Evolutionary conservation across 306 rosid genomes (phyloP).

Genomic region (Dicorynia guianensis): DNA sequence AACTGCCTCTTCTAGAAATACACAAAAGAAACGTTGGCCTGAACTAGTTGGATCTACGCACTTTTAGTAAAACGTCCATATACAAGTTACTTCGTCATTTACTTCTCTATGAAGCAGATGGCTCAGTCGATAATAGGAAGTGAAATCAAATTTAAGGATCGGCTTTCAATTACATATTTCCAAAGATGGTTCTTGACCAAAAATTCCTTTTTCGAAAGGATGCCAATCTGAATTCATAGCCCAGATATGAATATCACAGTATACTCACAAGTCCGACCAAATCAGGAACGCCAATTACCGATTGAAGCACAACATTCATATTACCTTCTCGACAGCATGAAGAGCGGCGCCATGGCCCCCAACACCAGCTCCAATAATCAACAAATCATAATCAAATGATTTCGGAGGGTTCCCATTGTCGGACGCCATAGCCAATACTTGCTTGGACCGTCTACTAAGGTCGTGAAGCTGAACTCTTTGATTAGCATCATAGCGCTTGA

Average conservation of each 20-base stretch:
- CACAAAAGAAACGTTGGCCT: too few species aligned
- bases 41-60: too few species aligned
- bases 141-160: too few species aligned
- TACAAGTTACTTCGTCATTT: too few species aligned
- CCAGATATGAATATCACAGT: neutral
- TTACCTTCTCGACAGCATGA: conserved; percentile 95
- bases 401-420: conserved; percentile 72
- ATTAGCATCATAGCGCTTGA: conserved; percentile 38
- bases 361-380: conserved; percentile 96
- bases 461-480: conserved; percentile 36
- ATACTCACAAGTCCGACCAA: too few species aligned
- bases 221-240: neutral
- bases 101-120: too few species aligned
- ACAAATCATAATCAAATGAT: conserved; percentile 86
- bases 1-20: too few species aligned
- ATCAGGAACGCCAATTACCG: neutral
- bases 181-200: neutral
- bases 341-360: conserved; percentile 99
- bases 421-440: conserved; percentile 62
- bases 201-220: neutral
- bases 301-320: neutral
- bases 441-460: conserved; percentile 21
- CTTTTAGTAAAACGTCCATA: too few species aligned
- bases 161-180: too few species aligned
- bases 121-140: too few species aligned